Evolutionary conservation across 1,139 yeast species (phyloP).

Genomic region (Hansenula lynferdii): DNA sequence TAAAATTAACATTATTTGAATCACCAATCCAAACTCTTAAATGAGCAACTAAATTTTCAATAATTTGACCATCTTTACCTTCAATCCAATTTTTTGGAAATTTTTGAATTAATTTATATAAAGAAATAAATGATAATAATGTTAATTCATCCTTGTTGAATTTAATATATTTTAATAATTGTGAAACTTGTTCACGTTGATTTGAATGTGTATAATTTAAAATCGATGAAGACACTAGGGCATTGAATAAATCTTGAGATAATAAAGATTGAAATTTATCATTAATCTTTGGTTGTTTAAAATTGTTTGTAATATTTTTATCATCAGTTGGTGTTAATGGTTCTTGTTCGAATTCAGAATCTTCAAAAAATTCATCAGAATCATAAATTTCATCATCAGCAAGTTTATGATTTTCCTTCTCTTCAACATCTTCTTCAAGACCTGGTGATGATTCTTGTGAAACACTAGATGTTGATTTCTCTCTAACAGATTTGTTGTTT

Average conservation of each 20-base stretch:
- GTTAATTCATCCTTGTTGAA: conserved; percentile 16
- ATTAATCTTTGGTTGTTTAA: conserved; percentile 1
- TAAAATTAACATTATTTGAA: conserved; percentile 15
- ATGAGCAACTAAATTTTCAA: conserved; percentile 16
- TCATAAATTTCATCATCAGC: conserved; percentile 9
- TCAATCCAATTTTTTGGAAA: conserved; percentile 21
- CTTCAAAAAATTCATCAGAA: conserved; percentile 5
- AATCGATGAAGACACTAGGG: conserved; percentile 19
- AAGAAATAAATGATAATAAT: conserved; percentile 20
- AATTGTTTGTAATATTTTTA: neutral
- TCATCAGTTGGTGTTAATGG: neutral
- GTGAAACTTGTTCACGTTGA: conserved; percentile 12
- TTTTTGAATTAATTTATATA: conserved; percentile 20
- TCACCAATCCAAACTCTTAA: conserved; percentile 24
- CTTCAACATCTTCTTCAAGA: neutral
- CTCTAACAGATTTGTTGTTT: too few species aligned
- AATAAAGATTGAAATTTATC: conserved; percentile 14
- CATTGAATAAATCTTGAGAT: conserved; percentile 20
- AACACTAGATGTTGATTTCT: neutral
- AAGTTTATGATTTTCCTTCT: neutral
- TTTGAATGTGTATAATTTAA: conserved; percentile 16
- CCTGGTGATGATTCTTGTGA: neutral
- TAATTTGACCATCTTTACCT: conserved; percentile 10
- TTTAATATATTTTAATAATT: conserved; percentile 15
- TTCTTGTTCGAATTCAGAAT: conserved; percentile 3